These are phyloP conservation scores for Saksenaea vasiformis DNA, from an alignment of 371 early-diverging fungal genomes.

Conservation along the genomic window DNA sequence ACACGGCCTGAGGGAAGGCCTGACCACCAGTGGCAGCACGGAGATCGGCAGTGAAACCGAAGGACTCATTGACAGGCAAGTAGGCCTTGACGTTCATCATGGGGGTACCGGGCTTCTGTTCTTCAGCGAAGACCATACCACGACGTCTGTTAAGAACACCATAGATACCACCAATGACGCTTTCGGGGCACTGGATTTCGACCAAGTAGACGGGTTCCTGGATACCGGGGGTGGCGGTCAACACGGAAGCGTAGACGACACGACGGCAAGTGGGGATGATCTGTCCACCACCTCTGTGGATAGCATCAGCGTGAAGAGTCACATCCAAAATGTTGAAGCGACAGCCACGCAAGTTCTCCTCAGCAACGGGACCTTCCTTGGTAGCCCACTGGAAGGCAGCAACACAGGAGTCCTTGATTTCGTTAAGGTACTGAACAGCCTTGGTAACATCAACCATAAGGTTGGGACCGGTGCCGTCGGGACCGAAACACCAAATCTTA, in stretches of 20 bases:
- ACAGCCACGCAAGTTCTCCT: constrained; percentile 94
- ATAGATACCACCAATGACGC: constrained; percentile 97
- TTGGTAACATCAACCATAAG: constrained; percentile 96
- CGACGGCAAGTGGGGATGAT: constrained; percentile 93
- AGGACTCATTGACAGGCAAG: constrained; percentile 99
- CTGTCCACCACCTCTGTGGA: constrained; percentile 99
- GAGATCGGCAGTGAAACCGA: constrained; percentile 97
- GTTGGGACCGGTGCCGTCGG: constrained; percentile 93
- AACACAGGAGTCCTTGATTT: constrained; percentile 99
- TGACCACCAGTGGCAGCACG: constrained; percentile 94
- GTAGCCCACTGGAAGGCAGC: constrained; percentile 96
- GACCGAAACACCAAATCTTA: constrained; percentile 99
- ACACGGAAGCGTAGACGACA: constrained; percentile 89
- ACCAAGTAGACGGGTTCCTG: constrained; percentile 98
- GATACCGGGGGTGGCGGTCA: constrained; percentile 89
- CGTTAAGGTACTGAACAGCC: constrained; percentile 98
- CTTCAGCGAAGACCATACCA: constrained; percentile 96
- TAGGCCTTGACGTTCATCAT: constrained; percentile 95
- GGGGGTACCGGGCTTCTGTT: constrained; percentile 94
- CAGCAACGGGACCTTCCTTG: constrained; percentile 93
- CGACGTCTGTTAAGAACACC: constrained; percentile 96
- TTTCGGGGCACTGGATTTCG: constrained; percentile 94
- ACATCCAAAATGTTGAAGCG: constrained; percentile 98
- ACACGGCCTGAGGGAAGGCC: constrained; percentile 96
- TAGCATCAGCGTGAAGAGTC: constrained; percentile 97